phyloP scores from a whole-genome alignment of 1,284 basidiomycete species.

The Hypsizygus ulmarius region DNA sequence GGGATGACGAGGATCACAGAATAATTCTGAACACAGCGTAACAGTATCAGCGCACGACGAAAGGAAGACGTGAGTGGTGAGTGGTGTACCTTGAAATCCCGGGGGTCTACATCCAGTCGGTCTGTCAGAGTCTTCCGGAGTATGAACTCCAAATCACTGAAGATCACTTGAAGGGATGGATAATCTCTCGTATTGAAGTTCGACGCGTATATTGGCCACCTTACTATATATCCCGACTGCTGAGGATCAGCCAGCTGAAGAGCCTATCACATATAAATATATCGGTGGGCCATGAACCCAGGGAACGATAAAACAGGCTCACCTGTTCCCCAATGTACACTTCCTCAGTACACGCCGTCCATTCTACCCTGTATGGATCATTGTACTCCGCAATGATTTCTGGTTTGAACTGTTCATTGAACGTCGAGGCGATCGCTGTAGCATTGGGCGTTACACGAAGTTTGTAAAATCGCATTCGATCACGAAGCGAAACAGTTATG shows the following conservation, averaged over 20 bases:
- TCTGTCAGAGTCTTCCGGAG: slow-evolving; percentile 60
- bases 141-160: slow-evolving; percentile 79
- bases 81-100: slow-evolving; percentile 59
- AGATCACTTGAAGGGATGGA: slow-evolving; percentile 59
- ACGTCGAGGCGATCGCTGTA: slow-evolving; percentile 67
- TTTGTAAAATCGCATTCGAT: slow-evolving; percentile 88
- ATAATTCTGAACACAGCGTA: slow-evolving; percentile 56
- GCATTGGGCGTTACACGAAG: slow-evolving; percentile 77
- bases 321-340: slow-evolving; percentile 74
- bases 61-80: background rate
- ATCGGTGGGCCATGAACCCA: background rate
- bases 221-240: slow-evolving; percentile 62
- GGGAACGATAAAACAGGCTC: slow-evolving; percentile 6
- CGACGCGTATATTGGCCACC: slow-evolving; percentile 76
- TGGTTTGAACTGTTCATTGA: slow-evolving; percentile 74
- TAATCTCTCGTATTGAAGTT: slow-evolving; percentile 84
- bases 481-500: slow-evolving; percentile 72
- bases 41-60: slow-evolving; percentile 1
- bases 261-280: slow-evolving; percentile 45
- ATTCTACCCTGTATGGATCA: slow-evolving; percentile 78
- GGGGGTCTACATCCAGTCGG: slow-evolving; percentile 56
- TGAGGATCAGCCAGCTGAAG: slow-evolving; percentile 70
- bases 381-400: slow-evolving; percentile 81
- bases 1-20: slow-evolving; percentile 91
- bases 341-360: slow-evolving; percentile 61